Conservation (phyloP, 495 filamentous ascomycete species). For the Daldinia caldariorum region DNA sequence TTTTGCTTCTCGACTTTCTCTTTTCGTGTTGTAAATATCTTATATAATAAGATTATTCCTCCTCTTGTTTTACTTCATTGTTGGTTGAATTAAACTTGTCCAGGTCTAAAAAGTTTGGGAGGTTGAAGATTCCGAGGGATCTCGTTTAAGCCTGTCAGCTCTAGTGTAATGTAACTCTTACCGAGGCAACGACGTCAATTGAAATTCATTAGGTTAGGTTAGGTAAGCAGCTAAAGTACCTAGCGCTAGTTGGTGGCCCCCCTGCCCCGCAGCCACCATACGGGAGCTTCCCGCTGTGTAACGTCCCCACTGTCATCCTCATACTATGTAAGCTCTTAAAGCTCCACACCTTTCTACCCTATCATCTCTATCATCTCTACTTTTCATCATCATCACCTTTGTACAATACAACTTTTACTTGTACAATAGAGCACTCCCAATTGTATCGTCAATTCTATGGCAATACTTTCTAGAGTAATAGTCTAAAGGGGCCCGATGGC, state of each 20-base stretch:
- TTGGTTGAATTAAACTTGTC: background rate
- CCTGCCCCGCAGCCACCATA: background rate
- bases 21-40: background rate
- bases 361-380: background rate
- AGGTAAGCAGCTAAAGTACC: background rate
- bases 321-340: too few species aligned
- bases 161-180: constrained; percentile 27
- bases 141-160: background rate
- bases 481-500: constrained; percentile 35
- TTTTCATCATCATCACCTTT: background rate
- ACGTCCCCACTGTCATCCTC: constrained; percentile 18
- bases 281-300: constrained; percentile 27
- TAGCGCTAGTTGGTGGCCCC: background rate
- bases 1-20: constrained; percentile 14
- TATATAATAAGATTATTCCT: background rate
- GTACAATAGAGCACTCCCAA: background rate
- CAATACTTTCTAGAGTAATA: background rate
- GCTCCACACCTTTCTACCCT: constrained; percentile 24
- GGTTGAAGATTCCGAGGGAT: constrained; percentile 4
- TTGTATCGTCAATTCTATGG: background rate
- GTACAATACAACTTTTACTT: background rate
- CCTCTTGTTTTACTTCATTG: background rate
- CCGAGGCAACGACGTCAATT: constrained; percentile 36
- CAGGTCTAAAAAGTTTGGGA: background rate
- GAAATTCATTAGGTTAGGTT: constrained; percentile 4